Conservation (phyloP, 176 grass and related monocot species). For the Thinopyrum elongatum region DNA sequence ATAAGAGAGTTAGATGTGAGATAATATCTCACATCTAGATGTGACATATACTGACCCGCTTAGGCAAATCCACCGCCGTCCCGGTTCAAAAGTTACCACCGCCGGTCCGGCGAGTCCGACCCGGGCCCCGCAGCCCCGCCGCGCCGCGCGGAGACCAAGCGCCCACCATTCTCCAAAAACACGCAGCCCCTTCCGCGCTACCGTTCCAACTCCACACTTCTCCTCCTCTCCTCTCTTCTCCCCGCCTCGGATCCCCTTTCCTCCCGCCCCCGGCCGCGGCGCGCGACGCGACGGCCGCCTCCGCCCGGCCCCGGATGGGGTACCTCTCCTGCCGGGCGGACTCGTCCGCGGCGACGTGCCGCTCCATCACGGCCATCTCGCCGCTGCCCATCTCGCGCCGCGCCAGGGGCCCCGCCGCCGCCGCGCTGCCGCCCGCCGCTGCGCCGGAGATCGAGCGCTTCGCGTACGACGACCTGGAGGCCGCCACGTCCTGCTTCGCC, state of each 20-base stretch:
- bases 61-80: background rate
- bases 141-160: background rate
- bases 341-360: conserved; percentile 81
- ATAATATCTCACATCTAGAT: too few species aligned
- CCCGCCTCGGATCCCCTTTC: background rate
- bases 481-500: conserved; percentile 82
- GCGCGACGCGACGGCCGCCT: background rate
- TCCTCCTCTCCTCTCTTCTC: background rate
- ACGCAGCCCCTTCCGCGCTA: background rate
- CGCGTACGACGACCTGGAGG: conserved; percentile 70
- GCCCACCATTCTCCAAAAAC: background rate
- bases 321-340: conserved; percentile 98
- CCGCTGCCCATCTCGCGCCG: conserved; percentile 42
- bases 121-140: background rate
- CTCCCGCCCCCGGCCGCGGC: background rate
- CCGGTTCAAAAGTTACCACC: conserved; percentile 9
- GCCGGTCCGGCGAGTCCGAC: background rate
- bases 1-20: too few species aligned
- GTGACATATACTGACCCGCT: too few species aligned
- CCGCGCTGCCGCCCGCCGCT: background rate
- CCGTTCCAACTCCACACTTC: background rate
- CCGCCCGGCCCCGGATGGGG: conserved; percentile 50
- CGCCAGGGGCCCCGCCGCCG: background rate
- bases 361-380: conserved; percentile 81
- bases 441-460: conserved; percentile 51